Evolutionary conservation across 495 filamentous ascomycete species (phyloP).

Genomic region (Jackrogersella multiformis): DNA sequence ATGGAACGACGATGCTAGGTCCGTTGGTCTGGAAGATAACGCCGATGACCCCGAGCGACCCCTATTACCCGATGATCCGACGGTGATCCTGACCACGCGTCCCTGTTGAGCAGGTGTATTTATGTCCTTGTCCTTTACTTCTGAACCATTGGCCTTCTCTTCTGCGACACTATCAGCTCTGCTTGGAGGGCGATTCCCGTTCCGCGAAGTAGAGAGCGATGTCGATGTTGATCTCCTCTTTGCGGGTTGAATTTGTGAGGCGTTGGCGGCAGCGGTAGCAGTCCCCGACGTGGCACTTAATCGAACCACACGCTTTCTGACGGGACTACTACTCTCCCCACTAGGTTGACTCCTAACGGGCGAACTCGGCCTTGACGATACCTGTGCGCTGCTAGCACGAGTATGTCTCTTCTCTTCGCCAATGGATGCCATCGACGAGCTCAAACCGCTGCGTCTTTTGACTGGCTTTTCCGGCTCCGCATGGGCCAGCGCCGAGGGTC

Average conservation of each 20-base stretch:
- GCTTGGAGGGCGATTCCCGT: constrained; percentile 49
- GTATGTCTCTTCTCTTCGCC: constrained; percentile 50
- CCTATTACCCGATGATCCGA: constrained; percentile 55
- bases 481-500: constrained; percentile 60
- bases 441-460: constrained; percentile 47
- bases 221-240: constrained; percentile 49
- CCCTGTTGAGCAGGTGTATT: constrained; percentile 73
- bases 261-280: constrained; percentile 23
- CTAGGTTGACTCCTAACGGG: constrained; percentile 47
- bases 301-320: constrained; percentile 65
- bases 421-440: constrained; percentile 43
- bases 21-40: constrained; percentile 48
- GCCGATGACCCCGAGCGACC: constrained; percentile 54
- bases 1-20: constrained; percentile 39
- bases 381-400: constrained; percentile 52
- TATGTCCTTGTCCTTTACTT: constrained; percentile 58
- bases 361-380: constrained; percentile 49
- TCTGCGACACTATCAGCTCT: constrained; percentile 46
- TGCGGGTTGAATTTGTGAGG: constrained; percentile 43
- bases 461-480: constrained; percentile 52
- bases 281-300: constrained; percentile 58
- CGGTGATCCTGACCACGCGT: constrained; percentile 69
- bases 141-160: constrained; percentile 42
- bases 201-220: constrained; percentile 43
- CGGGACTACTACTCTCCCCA: constrained; percentile 54